Evolutionary conservation across 2,329 filamentous ascomycete species (phyloP).

Genomic region (Epicoccum nigrum): DNA sequence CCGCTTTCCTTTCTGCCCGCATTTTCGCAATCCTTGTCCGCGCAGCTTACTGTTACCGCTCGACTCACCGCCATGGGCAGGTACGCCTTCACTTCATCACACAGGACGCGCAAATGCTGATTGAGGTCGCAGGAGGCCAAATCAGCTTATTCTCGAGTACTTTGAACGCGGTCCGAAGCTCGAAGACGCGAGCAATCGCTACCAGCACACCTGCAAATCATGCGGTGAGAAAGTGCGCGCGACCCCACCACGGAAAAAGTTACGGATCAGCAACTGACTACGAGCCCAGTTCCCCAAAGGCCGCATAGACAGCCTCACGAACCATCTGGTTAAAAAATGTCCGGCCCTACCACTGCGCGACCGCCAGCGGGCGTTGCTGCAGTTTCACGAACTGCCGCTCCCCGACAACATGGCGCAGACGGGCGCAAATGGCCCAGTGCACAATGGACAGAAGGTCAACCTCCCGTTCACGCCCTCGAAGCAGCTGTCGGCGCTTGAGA

Average conservation of each 20-base stretch:
- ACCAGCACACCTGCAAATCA: conserved; percentile 86
- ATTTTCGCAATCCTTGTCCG: conserved; percentile 7
- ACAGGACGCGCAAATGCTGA: conserved; percentile 9
- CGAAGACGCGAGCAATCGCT: conserved; percentile 87
- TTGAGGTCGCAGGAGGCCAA: conserved; percentile 66
- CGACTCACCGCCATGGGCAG: conserved; percentile 19
- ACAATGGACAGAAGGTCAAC: conserved; percentile 42
- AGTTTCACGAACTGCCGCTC: conserved; percentile 70
- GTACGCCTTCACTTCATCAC: conserved; percentile 7
- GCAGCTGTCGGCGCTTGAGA: conserved; percentile 81
- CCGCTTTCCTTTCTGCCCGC: conserved; percentile 8
- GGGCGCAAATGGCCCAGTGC: conserved; percentile 26
- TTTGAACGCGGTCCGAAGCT: conserved; percentile 87
- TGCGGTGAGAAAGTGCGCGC: conserved; percentile 72
- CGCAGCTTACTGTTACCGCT: conserved; percentile 15
- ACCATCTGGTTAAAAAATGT: conserved; percentile 86
- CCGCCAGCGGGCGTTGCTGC: conserved; percentile 74
- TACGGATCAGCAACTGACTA: conserved; percentile 28
- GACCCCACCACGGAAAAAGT: conserved; percentile 24
- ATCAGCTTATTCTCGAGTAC: conserved; percentile 83
- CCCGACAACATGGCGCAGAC: conserved; percentile 47
- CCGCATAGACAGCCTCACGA: conserved; percentile 79
- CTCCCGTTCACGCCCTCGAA: conserved; percentile 55
- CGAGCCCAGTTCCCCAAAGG: conserved; percentile 75
- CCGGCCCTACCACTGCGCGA: conserved; percentile 77